Evolutionary conservation across 495 filamentous ascomycete genomes (phyloP), one percentile per base, ranked within the genome.

Genomic region (Neurospora sp.): DNA sequence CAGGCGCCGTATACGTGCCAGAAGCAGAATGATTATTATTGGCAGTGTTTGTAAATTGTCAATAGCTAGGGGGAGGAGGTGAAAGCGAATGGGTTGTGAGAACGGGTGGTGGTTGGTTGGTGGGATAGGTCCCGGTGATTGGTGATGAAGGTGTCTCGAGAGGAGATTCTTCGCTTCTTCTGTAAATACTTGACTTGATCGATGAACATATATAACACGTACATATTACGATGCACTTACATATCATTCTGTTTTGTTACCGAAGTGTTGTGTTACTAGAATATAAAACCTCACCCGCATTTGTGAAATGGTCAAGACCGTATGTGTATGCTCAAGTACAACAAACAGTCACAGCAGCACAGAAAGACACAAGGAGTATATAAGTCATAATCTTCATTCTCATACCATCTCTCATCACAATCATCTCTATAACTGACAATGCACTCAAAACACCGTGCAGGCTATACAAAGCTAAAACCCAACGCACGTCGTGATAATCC

Each of bases 31-130:
- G 73, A 75, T 7, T 81, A 70, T 31, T 81, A 81, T 69, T 76
- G 71, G 46, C 79, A 81, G 78, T 81, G 79, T 31, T 41, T 81
- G 66, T 79, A 27, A 27, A 27, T 27, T 27, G n/a, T n/a, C n/a
- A n/a, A n/a, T n/a, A n/a, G n/a, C n/a, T n/a, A n/a, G n/a, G n/a
- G n/a, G n/a, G n/a, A n/a, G n/a, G n/a, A n/a, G n/a, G n/a, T n/a
- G n/a, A n/a, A n/a, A n/a, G n/a, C n/a, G n/a, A n/a, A n/a, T n/a
- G n/a, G n/a, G n/a, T n/a, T n/a, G n/a, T n/a, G n/a, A n/a, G n/a
- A n/a, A n/a, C n/a, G n/a, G 31, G 31, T 31, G 31, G 31, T 31
- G 2, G 31, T 31, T 31, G 31, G 31, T 31, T 27, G 27, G 72
- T 35, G 27, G 0, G 2, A 35, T 14, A 4, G 27, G 14, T 66